Conservation (phyloP, 2,329 filamentous ascomycete genomes). For the Diaporthe ampelina region DNA sequence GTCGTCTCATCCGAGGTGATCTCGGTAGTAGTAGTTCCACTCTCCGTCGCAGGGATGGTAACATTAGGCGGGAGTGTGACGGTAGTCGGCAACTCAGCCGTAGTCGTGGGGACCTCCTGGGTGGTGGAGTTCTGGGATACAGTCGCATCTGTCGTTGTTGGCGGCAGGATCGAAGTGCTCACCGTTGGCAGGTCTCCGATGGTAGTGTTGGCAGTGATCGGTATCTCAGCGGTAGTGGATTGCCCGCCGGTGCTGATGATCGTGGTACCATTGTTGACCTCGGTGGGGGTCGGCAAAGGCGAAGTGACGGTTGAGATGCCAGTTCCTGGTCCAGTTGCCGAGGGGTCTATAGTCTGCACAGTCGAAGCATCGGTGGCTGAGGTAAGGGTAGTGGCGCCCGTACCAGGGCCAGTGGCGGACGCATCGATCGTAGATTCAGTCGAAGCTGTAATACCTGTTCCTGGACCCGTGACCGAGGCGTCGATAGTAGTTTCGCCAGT, state of each 20-base stretch:
- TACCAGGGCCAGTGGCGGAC: conserved; percentile 21
- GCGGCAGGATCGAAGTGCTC: conserved; percentile 29
- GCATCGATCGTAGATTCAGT: background rate
- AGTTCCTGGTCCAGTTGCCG: conserved; percentile 34
- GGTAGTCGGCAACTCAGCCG: conserved; percentile 37
- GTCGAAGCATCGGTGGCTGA: background rate
- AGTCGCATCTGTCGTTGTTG: conserved; percentile 27
- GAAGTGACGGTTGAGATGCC: conserved; percentile 37
- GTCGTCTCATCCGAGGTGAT: conserved; percentile 59
- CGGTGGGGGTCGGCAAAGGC: conserved; percentile 27
- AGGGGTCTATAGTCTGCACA: conserved; percentile 17
- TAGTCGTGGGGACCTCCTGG: conserved; percentile 31
- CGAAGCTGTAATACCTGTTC: conserved; percentile 23
- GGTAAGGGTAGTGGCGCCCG: conserved; percentile 22
- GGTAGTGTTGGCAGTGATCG: conserved; percentile 40
- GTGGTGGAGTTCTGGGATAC: conserved; percentile 38
- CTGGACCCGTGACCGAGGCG: conserved; percentile 28
- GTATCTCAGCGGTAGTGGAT: conserved; percentile 20
- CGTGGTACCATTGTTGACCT: conserved; percentile 6
- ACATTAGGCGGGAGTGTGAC: conserved; percentile 34
- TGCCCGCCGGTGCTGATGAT: conserved; percentile 7
- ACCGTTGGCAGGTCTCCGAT: conserved; percentile 27
- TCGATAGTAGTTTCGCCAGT: background rate
- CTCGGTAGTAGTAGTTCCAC: conserved; percentile 22
- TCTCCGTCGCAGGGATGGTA: conserved; percentile 19